These are phyloP conservation scores for Saccharomycopsis fibuligera DNA, from an alignment of 805 yeast genomes.

Conservation along the genomic window DNA sequence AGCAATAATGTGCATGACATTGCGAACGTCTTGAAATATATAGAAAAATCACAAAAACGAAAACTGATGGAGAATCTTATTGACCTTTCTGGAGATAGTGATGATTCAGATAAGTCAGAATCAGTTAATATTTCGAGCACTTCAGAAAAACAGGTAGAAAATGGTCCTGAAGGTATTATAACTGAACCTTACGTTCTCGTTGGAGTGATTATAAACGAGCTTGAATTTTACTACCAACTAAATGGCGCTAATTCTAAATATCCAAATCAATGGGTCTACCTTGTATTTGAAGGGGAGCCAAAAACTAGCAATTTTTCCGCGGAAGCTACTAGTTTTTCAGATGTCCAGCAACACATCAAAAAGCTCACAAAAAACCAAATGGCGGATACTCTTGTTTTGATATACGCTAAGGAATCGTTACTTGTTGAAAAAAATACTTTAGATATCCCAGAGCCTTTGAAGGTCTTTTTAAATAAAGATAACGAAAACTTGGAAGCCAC, in stretches of 20 bases:
- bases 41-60: neutral
- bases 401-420: constrained; percentile 9
- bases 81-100: no score
- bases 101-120: no score
- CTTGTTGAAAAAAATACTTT: neutral
- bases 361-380: neutral
- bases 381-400: constrained; percentile 5
- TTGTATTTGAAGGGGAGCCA: constrained; percentile 11
- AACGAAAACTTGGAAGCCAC: constrained; percentile 3
- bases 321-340: constrained; percentile 5
- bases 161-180: neutral
- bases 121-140: no score
- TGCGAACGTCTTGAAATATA: neutral
- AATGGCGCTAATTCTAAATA: neutral
- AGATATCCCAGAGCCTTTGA: constrained; percentile 6
- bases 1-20: neutral
- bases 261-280: constrained; percentile 12
- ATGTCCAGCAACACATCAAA: neutral
- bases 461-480: constrained; percentile 10
- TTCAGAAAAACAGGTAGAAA: no score
- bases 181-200: constrained; percentile 7
- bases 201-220: constrained; percentile 14
- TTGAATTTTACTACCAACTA: constrained; percentile 11
- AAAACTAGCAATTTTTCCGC: constrained; percentile 8
- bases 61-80: no score